Base-by-base conservation (phyloP, 208 protist species). In the Phytomonas sp. region DNA sequence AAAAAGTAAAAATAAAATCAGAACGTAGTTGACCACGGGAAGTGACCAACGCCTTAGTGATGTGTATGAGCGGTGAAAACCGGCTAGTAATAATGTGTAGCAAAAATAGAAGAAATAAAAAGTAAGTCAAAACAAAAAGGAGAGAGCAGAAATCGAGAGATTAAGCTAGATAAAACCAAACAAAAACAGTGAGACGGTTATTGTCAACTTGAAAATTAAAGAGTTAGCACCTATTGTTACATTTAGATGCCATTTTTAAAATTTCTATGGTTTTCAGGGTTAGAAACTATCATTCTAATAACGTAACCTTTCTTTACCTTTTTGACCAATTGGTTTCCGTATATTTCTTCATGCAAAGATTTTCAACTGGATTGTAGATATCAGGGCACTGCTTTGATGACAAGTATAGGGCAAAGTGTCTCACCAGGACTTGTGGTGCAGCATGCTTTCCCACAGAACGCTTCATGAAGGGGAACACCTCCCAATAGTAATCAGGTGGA, bases 401-500 rank as follows among this genome's bases (percentile, higher is more conserved):
- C 32, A 90, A 71, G 75, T 94, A 88, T 20, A 78, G 26, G 7
- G 82, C 87, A 1, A 96, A 74, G 73, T 94, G 88, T 11, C 88
- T 82, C 67, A 96, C 80, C 30, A 85, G 67, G 71, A 78, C 72
- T 68, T 94, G 87, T 56, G 74, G 56, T 28, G 72, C 33, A 4
- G 80, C 76, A 61, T 74, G 77, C 26, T 79, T 70, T 6, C 81
- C 76, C 23, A 92, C 78, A 4, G 85, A 68, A 59, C 88, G 77
- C 0, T 75, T 67, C 40, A 96, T 78, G 63, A 90, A 94, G 0
- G 84, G 84, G 67, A 89, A 94, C 6, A 93, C 87, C 26, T 74
- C 69, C 88, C 91, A 96, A 78, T 93, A 96, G 67, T 94, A 91
- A 74, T 94, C 88, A 5, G 80, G 84, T 0, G 88, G 91, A 36